Conservation (phyloP, 1,139 yeast species). For the Kazachstania sp. region DNA sequence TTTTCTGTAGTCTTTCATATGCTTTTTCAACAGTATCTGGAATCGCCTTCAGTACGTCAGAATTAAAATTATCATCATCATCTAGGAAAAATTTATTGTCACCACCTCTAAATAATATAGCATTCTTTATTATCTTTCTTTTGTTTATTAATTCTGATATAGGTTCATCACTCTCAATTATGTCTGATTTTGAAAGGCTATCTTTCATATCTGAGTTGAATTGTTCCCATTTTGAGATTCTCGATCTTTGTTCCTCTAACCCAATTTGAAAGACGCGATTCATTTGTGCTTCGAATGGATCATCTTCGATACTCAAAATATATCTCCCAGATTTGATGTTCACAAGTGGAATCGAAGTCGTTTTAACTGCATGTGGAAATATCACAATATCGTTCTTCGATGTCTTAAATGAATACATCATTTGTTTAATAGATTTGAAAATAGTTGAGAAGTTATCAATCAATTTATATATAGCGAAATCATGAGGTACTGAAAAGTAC, state of each 20-base stretch:
- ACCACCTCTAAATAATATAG: not conserved
- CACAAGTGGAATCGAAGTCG: slow-evolving; percentile 43
- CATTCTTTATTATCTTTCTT: not conserved
- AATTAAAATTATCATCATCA: not conserved
- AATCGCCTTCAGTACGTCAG: slow-evolving; percentile 5
- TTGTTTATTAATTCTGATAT: slow-evolving; percentile 9
- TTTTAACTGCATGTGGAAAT: slow-evolving; percentile 32
- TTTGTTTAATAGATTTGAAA: slow-evolving; percentile 47
- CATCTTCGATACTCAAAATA: slow-evolving; percentile 60
- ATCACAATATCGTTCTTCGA: slow-evolving; percentile 33
- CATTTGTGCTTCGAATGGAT: slow-evolving; percentile 76
- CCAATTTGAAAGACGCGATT: slow-evolving; percentile 74
- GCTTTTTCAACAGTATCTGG: slow-evolving; percentile 9
- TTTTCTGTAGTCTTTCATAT: slow-evolving; percentile 32
- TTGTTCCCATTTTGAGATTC: slow-evolving; percentile 49
- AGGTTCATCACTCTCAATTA: slow-evolving; percentile 6
- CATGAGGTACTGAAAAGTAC: slow-evolving; percentile 37
- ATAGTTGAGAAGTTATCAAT: slow-evolving; percentile 55
- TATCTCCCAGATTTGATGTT: slow-evolving; percentile 39
- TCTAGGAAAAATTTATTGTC: not conserved
- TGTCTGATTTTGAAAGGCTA: not conserved
- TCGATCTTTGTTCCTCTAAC: slow-evolving; percentile 53
- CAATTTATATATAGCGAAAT: slow-evolving; percentile 49
- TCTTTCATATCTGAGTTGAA: slow-evolving; percentile 36
- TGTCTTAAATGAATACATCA: slow-evolving; percentile 39